Evolutionary conservation across 2,329 filamentous ascomycete species (phyloP).

Genomic region (Exophiala viscosa): DNA sequence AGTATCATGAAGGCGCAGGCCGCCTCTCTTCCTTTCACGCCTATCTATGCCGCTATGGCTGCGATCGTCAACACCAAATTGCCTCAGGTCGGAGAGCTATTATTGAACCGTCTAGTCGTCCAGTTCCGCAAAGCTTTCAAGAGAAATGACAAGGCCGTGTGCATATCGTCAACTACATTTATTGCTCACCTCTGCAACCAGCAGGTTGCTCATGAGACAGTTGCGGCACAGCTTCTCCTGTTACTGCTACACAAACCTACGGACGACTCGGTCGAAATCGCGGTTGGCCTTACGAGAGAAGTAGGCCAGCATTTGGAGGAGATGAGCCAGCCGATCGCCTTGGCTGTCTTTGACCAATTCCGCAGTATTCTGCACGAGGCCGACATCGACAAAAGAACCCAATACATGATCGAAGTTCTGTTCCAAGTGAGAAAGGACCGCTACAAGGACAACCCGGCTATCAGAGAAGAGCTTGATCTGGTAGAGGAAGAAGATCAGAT

Average conservation of each 20-base stretch:
- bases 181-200: slow-evolving; percentile 94
- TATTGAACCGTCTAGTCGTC: slow-evolving; percentile 78
- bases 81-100: slow-evolving; percentile 86
- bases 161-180: slow-evolving; percentile 87
- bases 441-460: slow-evolving; percentile 88
- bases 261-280: slow-evolving; percentile 96
- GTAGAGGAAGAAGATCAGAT: slow-evolving; percentile 98
- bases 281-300: slow-evolving; percentile 86
- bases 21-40: slow-evolving; percentile 89
- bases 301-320: slow-evolving; percentile 93
- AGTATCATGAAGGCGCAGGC: slow-evolving; percentile 99
- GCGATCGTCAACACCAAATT: slow-evolving; percentile 98
- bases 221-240: slow-evolving; percentile 87
- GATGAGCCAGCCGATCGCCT: slow-evolving; percentile 83
- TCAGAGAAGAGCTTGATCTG: slow-evolving; percentile 89
- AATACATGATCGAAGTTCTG: slow-evolving; percentile 98
- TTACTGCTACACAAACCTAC: slow-evolving; percentile 93
- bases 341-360: slow-evolving; percentile 94
- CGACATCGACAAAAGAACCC: slow-evolving; percentile 95
- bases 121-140: slow-evolving; percentile 96
- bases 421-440: slow-evolving; percentile 95
- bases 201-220: slow-evolving; percentile 89
- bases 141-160: slow-evolving; percentile 95
- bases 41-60: slow-evolving; percentile 92
- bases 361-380: slow-evolving; percentile 92